Evolutionary conservation across 495 filamentous ascomycete genomes (phyloP).

Genomic region (Xylaria intraflava): DNA sequence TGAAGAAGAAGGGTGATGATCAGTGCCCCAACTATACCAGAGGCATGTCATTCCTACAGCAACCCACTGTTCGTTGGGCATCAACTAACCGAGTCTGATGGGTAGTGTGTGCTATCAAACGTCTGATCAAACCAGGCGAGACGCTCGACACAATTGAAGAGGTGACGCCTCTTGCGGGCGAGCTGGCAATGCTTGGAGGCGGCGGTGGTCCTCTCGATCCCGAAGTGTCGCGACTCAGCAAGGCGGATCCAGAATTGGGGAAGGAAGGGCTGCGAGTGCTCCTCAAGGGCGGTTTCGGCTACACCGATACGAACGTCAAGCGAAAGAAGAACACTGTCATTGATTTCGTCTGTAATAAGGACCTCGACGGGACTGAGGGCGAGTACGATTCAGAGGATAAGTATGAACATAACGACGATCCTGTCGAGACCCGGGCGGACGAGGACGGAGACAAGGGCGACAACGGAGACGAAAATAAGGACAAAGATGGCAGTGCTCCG

Average conservation of each 20-base stretch:
- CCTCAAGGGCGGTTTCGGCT: slow-evolving; percentile 60
- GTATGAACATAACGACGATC: slow-evolving; percentile 23
- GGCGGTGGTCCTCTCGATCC: slow-evolving; percentile 53
- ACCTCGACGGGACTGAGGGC: slow-evolving; percentile 63
- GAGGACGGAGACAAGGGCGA: slow-evolving; percentile 20
- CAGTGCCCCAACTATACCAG: slow-evolving; percentile 57
- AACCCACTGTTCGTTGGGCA: not conserved
- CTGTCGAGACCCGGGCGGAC: slow-evolving; percentile 8
- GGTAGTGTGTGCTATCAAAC: slow-evolving; percentile 74
- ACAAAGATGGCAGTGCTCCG: slow-evolving; percentile 28
- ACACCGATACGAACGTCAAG: slow-evolving; percentile 33
- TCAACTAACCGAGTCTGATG: not conserved
- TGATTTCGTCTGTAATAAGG: slow-evolving; percentile 74
- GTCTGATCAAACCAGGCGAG: slow-evolving; percentile 32
- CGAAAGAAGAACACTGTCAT: slow-evolving; percentile 63
- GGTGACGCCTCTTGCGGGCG: slow-evolving; percentile 69
- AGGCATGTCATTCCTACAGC: slow-evolving; percentile 36
- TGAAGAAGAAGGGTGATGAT: slow-evolving; percentile 52
- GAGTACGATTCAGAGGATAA: slow-evolving; percentile 44
- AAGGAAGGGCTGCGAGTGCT: slow-evolving; percentile 65
- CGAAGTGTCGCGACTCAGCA: slow-evolving; percentile 55
- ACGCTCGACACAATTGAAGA: slow-evolving; percentile 31
- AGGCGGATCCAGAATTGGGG: slow-evolving; percentile 50
- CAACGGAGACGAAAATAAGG: slow-evolving; percentile 27
- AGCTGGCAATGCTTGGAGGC: slow-evolving; percentile 42